Percentiles rank a stretch among this genome's conserved stretches.
These are phyloP conservation scores for Euphrasia arctica DNA, from an alignment of 305 asterid species.

Conservation along the genomic window DNA sequence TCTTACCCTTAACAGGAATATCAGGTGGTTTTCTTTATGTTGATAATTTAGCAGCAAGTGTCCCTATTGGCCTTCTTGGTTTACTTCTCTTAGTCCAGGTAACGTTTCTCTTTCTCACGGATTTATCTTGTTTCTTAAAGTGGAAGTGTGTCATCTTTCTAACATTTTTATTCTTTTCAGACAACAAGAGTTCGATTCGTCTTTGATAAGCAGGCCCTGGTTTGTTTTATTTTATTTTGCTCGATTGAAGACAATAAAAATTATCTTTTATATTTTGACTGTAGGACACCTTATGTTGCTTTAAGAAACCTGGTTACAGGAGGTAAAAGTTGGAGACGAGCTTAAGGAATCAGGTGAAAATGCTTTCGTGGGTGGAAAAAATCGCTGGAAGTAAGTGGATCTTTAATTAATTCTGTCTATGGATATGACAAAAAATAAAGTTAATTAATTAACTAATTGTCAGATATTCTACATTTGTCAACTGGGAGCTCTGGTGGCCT, in stretches of 20 bases:
- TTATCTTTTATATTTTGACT: background rate
- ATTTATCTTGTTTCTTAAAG: slow-evolving; percentile 14
- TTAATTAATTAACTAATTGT: background rate
- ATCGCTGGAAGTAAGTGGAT: slow-evolving; percentile 87
- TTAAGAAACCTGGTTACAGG: slow-evolving; percentile 41
- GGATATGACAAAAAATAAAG: background rate
- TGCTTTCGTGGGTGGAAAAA: slow-evolving; percentile 89
- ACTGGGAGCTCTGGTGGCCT: slow-evolving; percentile 99
- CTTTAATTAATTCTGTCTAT: slow-evolving; percentile 5
- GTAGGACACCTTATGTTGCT: background rate
- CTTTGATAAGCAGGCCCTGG: slow-evolving; percentile 82
- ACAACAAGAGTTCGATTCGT: slow-evolving; percentile 89
- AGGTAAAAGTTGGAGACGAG: slow-evolving; percentile 79
- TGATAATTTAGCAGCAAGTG: slow-evolving; percentile 74
- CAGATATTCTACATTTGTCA: slow-evolving; percentile 85
- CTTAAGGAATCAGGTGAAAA: slow-evolving; percentile 89
- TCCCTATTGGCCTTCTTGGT: slow-evolving; percentile 84
- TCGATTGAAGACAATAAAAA: background rate
- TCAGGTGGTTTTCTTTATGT: slow-evolving; percentile 67
- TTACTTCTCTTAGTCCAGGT: slow-evolving; percentile 86
- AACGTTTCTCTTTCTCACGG: background rate
- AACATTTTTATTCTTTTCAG: slow-evolving; percentile 44
- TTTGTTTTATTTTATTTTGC: slow-evolving; percentile 36
- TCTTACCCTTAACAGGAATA: slow-evolving; percentile 39
- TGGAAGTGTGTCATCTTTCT: slow-evolving; percentile 5